phyloP scores from a whole-genome alignment of 768 basidiomycete genomes.

The Russula foetens region DNA sequence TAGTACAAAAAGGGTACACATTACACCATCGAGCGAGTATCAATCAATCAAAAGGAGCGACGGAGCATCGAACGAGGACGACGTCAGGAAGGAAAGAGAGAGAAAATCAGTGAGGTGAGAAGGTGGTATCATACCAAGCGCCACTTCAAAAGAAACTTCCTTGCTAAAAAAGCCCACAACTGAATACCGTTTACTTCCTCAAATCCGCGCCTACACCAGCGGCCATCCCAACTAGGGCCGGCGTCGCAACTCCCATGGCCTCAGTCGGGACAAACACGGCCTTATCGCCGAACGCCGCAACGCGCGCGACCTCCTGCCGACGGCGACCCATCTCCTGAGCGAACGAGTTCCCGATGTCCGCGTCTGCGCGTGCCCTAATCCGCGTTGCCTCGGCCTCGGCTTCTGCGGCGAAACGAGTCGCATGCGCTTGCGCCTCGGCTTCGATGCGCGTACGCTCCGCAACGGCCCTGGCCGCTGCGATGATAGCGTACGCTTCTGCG shows the following conservation, averaged over 20 bases:
- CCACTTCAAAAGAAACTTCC: too few relatives aligned
- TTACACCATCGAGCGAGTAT: too few relatives aligned
- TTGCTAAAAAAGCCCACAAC: not conserved
- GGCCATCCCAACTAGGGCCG: conserved; percentile 65
- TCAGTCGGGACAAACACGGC: conserved; percentile 67
- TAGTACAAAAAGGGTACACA: too few relatives aligned
- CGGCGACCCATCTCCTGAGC: conserved; percentile 72
- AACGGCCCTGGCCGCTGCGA: conserved; percentile 67
- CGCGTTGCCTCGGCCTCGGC: conserved; percentile 66
- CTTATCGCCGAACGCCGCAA: conserved; percentile 59
- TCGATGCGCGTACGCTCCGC: conserved; percentile 60
- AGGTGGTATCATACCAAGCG: too few relatives aligned
- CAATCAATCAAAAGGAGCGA: too few relatives aligned
- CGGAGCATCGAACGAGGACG: too few relatives aligned
- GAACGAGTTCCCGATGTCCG: conserved; percentile 50
- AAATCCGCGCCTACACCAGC: conserved; percentile 45
- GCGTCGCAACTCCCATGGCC: conserved; percentile 42
- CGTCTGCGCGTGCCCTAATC: conserved; percentile 57
- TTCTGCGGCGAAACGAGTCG: conserved; percentile 63
- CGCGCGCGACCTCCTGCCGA: conserved; percentile 53
- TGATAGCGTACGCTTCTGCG: conserved; percentile 63
- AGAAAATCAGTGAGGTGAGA: too few relatives aligned
- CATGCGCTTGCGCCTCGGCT: conserved; percentile 71
- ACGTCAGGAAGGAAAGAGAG: too few relatives aligned
- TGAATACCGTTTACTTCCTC: not conserved